These are phyloP conservation scores for Phylloporus scabripes DNA, from an alignment of 768 basidiomycete species.

Conservation along the genomic window DNA sequence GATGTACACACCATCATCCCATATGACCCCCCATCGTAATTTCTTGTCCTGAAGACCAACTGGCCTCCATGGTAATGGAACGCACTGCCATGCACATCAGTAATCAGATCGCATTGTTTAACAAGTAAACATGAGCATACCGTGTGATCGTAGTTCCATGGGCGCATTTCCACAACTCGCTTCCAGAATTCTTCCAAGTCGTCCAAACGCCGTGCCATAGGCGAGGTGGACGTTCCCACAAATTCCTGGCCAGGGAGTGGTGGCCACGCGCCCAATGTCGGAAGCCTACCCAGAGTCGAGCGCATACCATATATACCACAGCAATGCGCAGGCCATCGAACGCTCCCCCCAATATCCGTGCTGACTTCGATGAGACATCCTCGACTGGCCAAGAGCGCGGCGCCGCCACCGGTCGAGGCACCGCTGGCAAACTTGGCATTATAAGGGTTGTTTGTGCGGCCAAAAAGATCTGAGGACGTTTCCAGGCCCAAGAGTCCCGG, in stretches of 20 bases:
- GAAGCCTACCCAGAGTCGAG: conserved; percentile 36
- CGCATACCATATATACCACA: conserved; percentile 44
- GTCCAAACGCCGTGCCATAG: conserved; percentile 38
- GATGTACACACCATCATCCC: conserved; percentile 35
- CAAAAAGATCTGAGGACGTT: conserved; percentile 40
- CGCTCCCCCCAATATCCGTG: conserved; percentile 47
- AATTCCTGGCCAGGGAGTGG: conserved; percentile 37
- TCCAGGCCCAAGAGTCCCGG: conserved; percentile 39
- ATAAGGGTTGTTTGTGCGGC: conserved; percentile 44
- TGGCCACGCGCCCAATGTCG: conserved; percentile 26
- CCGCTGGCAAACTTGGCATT: conserved; percentile 38
- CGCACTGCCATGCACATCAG: conserved; percentile 28
- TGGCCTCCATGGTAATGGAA: conserved; percentile 39
- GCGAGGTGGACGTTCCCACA: conserved; percentile 33
- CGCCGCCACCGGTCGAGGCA: conserved; percentile 50
- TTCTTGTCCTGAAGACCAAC: conserved; percentile 31
- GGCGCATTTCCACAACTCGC: conserved; percentile 35
- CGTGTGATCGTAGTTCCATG: conserved; percentile 41
- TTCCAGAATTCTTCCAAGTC: conserved; percentile 42
- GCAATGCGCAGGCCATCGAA: conserved; percentile 44
- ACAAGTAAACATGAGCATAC: conserved; percentile 19
- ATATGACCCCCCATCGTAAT: conserved; percentile 37
- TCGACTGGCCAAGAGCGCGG: conserved; percentile 41
- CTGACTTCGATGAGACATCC: conserved; percentile 43
- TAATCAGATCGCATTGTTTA: neutral